These are phyloP conservation scores for Lentinula lateritia DNA, from an alignment of 768 basidiomycete genomes.

Conservation along the genomic window DNA sequence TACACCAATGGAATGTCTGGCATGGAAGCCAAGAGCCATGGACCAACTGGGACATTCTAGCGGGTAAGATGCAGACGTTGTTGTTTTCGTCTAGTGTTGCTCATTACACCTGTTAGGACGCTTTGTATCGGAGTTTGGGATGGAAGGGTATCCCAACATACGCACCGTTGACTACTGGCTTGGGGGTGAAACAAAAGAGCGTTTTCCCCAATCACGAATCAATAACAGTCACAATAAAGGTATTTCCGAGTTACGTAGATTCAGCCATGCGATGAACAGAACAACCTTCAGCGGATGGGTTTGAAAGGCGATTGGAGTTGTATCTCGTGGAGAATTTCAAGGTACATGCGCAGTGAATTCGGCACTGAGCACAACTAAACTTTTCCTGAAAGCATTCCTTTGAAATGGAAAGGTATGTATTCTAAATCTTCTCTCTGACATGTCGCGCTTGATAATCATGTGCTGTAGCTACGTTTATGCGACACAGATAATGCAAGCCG, in stretches of 20 bases:
- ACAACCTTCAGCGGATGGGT: constrained; percentile 59
- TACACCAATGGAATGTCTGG: constrained; percentile 76
- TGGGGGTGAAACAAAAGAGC: constrained; percentile 64
- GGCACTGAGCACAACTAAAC: too few relatives aligned
- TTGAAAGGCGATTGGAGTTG: constrained; percentile 80
- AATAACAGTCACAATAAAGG: constrained; percentile 5
- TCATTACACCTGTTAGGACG: constrained; percentile 26
- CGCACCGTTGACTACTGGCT: constrained; percentile 89
- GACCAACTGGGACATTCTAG: constrained; percentile 88
- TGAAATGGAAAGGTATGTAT: constrained; percentile 70
- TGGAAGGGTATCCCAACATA: constrained; percentile 87
- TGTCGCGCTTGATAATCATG: constrained; percentile 9
- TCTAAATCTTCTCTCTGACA: background rate
- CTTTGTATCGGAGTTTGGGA: constrained; percentile 94
- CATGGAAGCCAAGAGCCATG: constrained; percentile 42
- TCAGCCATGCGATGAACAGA: constrained; percentile 32
- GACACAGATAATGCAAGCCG: constrained; percentile 96
- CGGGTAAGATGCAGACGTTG: constrained; percentile 34
- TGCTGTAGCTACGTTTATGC: constrained; percentile 77
- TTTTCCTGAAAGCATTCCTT: constrained; percentile 50
- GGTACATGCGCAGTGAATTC: background rate
- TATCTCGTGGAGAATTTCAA: constrained; percentile 93
- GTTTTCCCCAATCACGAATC: constrained; percentile 85
- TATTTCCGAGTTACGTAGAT: background rate
- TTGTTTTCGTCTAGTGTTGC: background rate